phyloP scores from a whole-genome alignment of 75 land plant species.

The Picea glauca region DNA sequence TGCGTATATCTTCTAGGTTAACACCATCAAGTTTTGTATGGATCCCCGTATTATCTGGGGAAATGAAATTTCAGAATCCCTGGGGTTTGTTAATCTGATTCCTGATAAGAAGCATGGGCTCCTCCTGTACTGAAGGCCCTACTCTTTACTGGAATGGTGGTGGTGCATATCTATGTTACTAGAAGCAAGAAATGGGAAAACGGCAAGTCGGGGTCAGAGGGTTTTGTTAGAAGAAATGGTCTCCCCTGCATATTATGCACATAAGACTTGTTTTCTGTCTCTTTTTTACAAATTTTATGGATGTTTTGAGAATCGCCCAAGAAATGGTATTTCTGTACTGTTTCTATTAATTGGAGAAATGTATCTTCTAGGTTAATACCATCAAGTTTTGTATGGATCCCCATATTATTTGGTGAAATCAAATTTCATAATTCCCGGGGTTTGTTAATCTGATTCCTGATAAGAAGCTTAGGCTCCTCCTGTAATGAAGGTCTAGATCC shows the following conservation, averaged over 20 bases:
- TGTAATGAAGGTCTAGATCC: neutral
- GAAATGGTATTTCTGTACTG: too few relatives aligned
- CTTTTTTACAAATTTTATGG: too few relatives aligned
- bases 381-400: neutral
- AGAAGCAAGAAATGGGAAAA: too few relatives aligned
- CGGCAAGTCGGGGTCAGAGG: too few relatives aligned
- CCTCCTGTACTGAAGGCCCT: neutral
- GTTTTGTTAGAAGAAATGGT: too few relatives aligned
- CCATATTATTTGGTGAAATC: neutral
- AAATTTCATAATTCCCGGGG: neutral
- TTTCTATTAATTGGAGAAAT: too few relatives aligned
- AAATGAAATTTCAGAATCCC: neutral
- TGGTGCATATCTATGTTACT: too few relatives aligned
- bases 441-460: neutral
- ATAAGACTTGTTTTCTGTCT: too few relatives aligned
- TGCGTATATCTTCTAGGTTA: neutral
- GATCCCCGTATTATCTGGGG: neutral
- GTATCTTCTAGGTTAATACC: neutral
- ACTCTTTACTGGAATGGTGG: too few relatives aligned
- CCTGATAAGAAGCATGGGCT: neutral
- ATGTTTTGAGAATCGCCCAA: too few relatives aligned
- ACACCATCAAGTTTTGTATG: too few relatives aligned
- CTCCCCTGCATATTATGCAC: too few relatives aligned
- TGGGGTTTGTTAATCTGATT: neutral
- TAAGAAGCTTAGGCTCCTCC: neutral